A percentile compares a stretch with the other conserved stretches of the same genome.
phyloP scores from a whole-genome alignment of 257 asterid species.

The Solanum megistacrolobum region DNA sequence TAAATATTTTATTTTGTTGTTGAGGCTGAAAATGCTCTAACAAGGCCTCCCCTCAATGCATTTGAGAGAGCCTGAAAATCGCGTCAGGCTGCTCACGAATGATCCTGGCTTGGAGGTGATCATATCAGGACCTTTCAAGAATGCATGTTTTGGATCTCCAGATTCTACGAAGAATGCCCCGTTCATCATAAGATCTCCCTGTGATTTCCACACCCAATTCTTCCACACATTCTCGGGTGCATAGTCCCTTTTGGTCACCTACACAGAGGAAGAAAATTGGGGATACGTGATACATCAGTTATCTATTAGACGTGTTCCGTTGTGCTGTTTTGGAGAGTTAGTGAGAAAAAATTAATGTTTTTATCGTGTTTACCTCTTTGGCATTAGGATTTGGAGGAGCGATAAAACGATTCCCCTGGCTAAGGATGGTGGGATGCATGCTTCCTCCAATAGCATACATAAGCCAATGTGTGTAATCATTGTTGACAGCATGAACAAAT shows the following conservation, averaged over 20 bases:
- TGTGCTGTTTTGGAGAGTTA: background rate
- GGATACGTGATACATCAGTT: background rate
- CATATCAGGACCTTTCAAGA: slow-evolving; percentile 12
- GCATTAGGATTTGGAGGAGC: slow-evolving; percentile 41
- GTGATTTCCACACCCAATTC: slow-evolving; percentile 74
- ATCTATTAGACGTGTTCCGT: background rate
- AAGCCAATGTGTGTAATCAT: slow-evolving; percentile 46
- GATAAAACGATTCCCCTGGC: slow-evolving; percentile 50
- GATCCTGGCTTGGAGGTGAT: slow-evolving; percentile 40
- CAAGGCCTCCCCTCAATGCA: slow-evolving; percentile 26
- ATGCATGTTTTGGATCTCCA: slow-evolving; percentile 44
- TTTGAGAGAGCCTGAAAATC: slow-evolving; percentile 38
- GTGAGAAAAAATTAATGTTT: background rate
- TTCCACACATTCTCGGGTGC: slow-evolving; percentile 50
- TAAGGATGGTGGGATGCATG: slow-evolving; percentile 37
- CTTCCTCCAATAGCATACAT: slow-evolving; percentile 82
- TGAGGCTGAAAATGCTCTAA: background rate
- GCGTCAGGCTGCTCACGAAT: slow-evolving; percentile 22
- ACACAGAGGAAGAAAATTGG: background rate
- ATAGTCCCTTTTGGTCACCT: slow-evolving; percentile 72
- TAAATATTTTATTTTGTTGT: background rate
- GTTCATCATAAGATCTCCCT: slow-evolving; percentile 53
- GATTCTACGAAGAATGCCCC: slow-evolving; percentile 77
- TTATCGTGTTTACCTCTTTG: slow-evolving; percentile 37
- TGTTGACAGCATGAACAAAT: slow-evolving; percentile 43